phyloP scores from a whole-genome alignment of 306 rosid species.

The Inga laurina region DNA sequence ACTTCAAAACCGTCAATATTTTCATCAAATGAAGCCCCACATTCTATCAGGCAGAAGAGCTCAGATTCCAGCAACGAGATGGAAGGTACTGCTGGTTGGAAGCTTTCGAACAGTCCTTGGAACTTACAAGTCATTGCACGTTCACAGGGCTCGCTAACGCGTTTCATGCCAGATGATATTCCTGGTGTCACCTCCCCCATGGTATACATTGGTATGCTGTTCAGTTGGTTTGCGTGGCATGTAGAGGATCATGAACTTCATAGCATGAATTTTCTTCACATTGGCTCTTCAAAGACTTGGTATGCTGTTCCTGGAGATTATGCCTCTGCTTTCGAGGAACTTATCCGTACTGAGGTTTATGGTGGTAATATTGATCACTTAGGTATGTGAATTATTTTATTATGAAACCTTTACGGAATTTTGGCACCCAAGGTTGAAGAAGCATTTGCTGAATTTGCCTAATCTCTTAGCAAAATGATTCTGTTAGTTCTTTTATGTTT shows the following conservation, averaged over 20 bases:
- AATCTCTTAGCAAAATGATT: conserved; percentile 16
- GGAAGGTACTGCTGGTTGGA: conserved; percentile 99
- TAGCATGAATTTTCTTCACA: conserved; percentile 95
- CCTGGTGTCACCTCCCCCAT: conserved; percentile 99
- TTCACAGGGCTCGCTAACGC: conserved; percentile 96
- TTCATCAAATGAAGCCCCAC: conserved; percentile 51
- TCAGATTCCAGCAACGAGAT: conserved; percentile 51
- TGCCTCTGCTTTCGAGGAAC: conserved; percentile 90
- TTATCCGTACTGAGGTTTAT: conserved; percentile 70
- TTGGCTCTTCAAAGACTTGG: conserved; percentile 98
- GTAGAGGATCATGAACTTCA: conserved; percentile 99
- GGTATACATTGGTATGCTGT: conserved; percentile 97
- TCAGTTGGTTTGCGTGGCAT: conserved; percentile 99
- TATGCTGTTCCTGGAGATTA: conserved; percentile 92
- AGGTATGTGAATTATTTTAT: conserved; percentile 56
- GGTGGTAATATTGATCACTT: conserved; percentile 81
- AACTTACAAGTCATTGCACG: conserved; percentile 96
- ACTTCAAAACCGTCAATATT: conserved; percentile 33
- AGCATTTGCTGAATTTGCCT: conserved; percentile 23
- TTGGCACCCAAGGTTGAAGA: conserved; percentile 7
- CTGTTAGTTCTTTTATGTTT: conserved; percentile 9
- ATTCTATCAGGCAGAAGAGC: conserved; percentile 51
- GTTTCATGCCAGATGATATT: conserved; percentile 98
- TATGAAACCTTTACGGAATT: conserved; percentile 26
- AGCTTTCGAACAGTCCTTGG: conserved; percentile 98